Evolutionary conservation across 495 filamentous ascomycete genomes (phyloP), one percentile per base, ranked within the genome.

Genomic region (Glutinoglossum americanum): DNA sequence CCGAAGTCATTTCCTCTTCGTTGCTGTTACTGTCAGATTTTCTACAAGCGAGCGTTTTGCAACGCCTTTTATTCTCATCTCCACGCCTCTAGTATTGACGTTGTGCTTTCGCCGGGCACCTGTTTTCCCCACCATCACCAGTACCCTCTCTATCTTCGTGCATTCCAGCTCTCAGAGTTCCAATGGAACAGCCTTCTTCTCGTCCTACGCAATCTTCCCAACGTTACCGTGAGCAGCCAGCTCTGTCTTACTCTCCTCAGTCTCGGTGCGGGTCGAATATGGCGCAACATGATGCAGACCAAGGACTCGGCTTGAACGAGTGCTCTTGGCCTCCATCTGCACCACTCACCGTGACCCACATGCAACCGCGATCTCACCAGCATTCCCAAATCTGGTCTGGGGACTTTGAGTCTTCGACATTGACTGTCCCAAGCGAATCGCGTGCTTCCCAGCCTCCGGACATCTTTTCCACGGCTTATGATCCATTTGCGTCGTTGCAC

Each of bases 401-500:
- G 19, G 49, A 53, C 23, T 53, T 28, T 27, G 49, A 53, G 13
- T 19, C 49, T 27, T n/a, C 49, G 1, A 53, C 25, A 10, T 19
- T 28, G 5, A 30, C 49, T 15, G 17, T 53, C 11, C 23, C 23
- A 30, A 19, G 23, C 13, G 25, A 28, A 5, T 17, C 49, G 28
- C 23, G 26, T 5, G 1, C 7, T 28, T 47, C 56, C 41, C 56
- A 47, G 25, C 27, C 27, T 23, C 56, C 56, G 21, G 56, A 70
- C 58, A 72, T 78, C 53, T 67, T 77, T 53, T 69, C 73, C 26
- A 66, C 69, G 48, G 76, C 76, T 30, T 79, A 78, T 63, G 74
- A 75, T 58, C 62, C 72, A 25, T 79, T 77, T 60, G 69, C 69
- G 48, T 68, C 67, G 55, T 75, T 74, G 61, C 68, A 53, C 25